Percentiles rank a stretch among this genome's conserved stretches.
Evolutionary conservation across 2,329 filamentous ascomycete species (phyloP).

Genomic region (Alternaria triticina): DNA sequence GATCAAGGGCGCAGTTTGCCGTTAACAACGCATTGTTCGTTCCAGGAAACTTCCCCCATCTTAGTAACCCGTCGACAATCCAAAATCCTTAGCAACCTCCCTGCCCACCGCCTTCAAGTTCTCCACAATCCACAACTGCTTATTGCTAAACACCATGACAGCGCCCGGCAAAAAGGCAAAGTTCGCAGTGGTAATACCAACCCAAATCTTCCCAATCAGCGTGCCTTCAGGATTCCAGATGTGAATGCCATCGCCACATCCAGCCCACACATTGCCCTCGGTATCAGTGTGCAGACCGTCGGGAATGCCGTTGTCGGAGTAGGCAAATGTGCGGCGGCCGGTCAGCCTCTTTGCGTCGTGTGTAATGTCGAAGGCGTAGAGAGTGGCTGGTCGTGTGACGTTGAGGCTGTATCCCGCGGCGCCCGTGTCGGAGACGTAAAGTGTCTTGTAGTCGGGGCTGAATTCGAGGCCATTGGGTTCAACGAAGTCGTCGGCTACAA

Average conservation of each 20-base stretch:
- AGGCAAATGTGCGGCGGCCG: conserved; percentile 61
- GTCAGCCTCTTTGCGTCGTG: conserved; percentile 45
- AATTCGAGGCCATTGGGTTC: conserved; percentile 56
- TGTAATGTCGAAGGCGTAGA: conserved; percentile 53
- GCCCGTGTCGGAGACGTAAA: conserved; percentile 59
- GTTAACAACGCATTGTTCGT: too few relatives aligned
- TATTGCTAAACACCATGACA: conserved; percentile 45
- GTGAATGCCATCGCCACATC: conserved; percentile 62
- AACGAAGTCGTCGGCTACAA: conserved; percentile 52
- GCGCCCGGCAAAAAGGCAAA: conserved; percentile 46
- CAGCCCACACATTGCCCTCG: conserved; percentile 62
- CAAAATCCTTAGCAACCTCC: conserved; percentile 46
- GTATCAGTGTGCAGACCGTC: conserved; percentile 65
- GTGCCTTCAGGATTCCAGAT: conserved; percentile 60
- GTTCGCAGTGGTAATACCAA: conserved; percentile 51
- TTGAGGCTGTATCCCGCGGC: conserved; percentile 43
- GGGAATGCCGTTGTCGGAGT: conserved; percentile 59
- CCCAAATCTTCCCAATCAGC: conserved; percentile 64
- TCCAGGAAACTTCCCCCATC: neutral
- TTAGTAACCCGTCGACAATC: neutral
- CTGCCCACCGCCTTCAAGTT: conserved; percentile 42
- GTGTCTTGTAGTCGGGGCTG: conserved; percentile 50
- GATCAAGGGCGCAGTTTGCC: neutral
- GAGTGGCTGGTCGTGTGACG: conserved; percentile 48
- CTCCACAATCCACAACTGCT: conserved; percentile 46